Conservation (phyloP, 805 yeast genomes). For the Ogataea nakhonphanomensis region DNA sequence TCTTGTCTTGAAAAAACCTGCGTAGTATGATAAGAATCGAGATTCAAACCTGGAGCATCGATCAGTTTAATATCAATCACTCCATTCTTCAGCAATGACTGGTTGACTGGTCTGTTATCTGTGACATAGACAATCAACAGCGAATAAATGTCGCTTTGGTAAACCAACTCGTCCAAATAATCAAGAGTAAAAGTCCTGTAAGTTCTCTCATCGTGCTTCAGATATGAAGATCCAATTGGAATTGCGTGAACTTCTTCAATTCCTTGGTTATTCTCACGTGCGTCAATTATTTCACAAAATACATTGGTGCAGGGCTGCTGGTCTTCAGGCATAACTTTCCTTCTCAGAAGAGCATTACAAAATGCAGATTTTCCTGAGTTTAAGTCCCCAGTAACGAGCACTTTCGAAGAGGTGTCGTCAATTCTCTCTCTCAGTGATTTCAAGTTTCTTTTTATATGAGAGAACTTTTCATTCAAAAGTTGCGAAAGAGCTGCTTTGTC, state of each 20-base stretch:
- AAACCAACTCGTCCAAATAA: slow-evolving; percentile 66
- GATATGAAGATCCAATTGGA: slow-evolving; percentile 50
- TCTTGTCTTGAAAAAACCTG: slow-evolving; percentile 95
- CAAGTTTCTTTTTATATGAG: slow-evolving; percentile 64
- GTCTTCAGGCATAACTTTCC: slow-evolving; percentile 85
- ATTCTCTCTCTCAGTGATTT: slow-evolving; percentile 73
- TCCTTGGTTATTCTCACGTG: slow-evolving; percentile 60
- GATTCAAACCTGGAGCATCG: slow-evolving; percentile 95
- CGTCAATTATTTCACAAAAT: slow-evolving; percentile 91
- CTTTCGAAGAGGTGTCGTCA: slow-evolving; percentile 89
- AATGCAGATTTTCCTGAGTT: slow-evolving; percentile 96
- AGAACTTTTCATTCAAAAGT: slow-evolving; percentile 64
- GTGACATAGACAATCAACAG: slow-evolving; percentile 77
- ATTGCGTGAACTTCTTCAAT: slow-evolving; percentile 94
- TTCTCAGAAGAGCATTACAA: slow-evolving; percentile 82
- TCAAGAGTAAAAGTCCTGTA: slow-evolving; percentile 53
- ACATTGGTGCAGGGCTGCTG: slow-evolving; percentile 98
- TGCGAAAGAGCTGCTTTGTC: slow-evolving; percentile 69
- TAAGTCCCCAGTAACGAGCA: slow-evolving; percentile 93
- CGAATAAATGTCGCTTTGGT: slow-evolving; percentile 65
- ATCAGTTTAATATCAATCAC: slow-evolving; percentile 87
- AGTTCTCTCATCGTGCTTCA: slow-evolving; percentile 58
- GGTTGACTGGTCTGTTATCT: slow-evolving; percentile 65
- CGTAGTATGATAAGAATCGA: slow-evolving; percentile 91
- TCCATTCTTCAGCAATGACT: slow-evolving; percentile 80